Evolutionary conservation across 495 filamentous ascomycete species (phyloP).

Genomic region (Lasiosphaeria ovina): DNA sequence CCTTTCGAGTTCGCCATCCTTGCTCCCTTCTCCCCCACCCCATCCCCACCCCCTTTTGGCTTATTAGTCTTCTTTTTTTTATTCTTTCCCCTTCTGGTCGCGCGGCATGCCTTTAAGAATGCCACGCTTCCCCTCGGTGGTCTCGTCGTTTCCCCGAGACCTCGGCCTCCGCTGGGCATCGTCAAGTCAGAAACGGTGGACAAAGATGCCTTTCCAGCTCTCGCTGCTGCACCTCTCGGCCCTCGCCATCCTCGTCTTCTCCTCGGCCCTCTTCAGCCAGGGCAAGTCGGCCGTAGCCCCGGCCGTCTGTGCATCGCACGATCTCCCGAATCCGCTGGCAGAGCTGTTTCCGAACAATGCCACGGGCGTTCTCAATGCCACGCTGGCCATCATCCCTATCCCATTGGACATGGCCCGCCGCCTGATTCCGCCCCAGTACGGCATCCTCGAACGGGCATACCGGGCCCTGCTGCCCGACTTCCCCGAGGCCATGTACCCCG

Average conservation of each 20-base stretch:
- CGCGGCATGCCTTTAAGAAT: constrained; percentile 28
- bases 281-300: constrained; percentile 22
- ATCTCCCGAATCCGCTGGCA: constrained; percentile 36
- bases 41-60: too few species aligned
- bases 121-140: constrained; percentile 26
- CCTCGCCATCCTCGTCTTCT: constrained; percentile 24
- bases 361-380: constrained; percentile 43
- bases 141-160: constrained; percentile 19
- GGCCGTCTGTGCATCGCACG: constrained; percentile 35
- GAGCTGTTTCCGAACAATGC: constrained; percentile 36
- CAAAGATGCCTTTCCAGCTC: constrained; percentile 26
- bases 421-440: constrained; percentile 37
- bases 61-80: not conserved
- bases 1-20: constrained; percentile 15
- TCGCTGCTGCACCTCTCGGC: constrained; percentile 27
- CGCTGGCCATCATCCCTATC: constrained; percentile 41
- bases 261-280: constrained; percentile 24
- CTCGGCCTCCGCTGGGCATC: constrained; percentile 19
- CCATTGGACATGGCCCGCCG: constrained; percentile 32
- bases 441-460: constrained; percentile 41
- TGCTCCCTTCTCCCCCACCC: constrained; percentile 1
- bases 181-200: constrained; percentile 18
- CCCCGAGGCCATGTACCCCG: constrained; percentile 44
- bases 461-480: constrained; percentile 37
- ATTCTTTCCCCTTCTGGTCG: not conserved